Conservation (phyloP, 2,329 filamentous ascomycete species). For the Monosporascus sp. region DNA sequence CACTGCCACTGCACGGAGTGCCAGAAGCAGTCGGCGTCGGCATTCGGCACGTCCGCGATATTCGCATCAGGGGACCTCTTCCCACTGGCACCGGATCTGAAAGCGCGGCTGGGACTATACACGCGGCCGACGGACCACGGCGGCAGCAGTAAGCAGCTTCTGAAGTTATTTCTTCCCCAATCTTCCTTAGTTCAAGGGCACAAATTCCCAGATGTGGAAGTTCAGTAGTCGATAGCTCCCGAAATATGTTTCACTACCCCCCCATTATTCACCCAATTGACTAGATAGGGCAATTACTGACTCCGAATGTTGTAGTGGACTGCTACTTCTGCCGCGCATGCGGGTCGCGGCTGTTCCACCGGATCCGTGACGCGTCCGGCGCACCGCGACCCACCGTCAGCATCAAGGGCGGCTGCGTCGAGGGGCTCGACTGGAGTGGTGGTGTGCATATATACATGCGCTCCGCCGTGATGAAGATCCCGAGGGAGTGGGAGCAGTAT, state of each 20-base stretch:
- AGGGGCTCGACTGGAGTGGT: slow-evolving; percentile 34
- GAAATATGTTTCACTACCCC: too few relatives aligned
- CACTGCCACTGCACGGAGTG: slow-evolving; percentile 45
- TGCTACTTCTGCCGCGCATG: slow-evolving; percentile 34
- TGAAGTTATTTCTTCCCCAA: too few relatives aligned
- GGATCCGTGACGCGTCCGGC: slow-evolving; percentile 33
- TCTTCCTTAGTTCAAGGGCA: too few relatives aligned
- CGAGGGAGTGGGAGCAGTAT: slow-evolving; percentile 29
- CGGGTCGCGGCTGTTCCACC: slow-evolving; percentile 44
- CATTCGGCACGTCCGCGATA: slow-evolving; percentile 41
- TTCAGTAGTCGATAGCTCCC: too few relatives aligned
- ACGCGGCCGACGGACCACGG: slow-evolving; percentile 34
- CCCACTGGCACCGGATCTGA: slow-evolving; percentile 31
- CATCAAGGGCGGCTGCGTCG: slow-evolving; percentile 42
- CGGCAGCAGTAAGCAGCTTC: too few relatives aligned
- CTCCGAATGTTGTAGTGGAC: too few relatives aligned
- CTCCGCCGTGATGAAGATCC: slow-evolving; percentile 40
- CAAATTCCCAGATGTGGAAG: too few relatives aligned
- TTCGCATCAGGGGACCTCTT: slow-evolving; percentile 36
- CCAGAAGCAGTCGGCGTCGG: slow-evolving; percentile 39
- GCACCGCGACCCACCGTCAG: slow-evolving; percentile 31
- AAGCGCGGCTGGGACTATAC: slow-evolving; percentile 31
- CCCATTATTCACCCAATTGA: too few relatives aligned
- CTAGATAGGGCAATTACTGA: too few relatives aligned
- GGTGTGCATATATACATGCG: slow-evolving; percentile 42